A percentile compares a stretch with the other conserved stretches of the same genome.
phyloP scores from a whole-genome alignment of 345 rosid genomes.

The Litchi chinensis region DNA sequence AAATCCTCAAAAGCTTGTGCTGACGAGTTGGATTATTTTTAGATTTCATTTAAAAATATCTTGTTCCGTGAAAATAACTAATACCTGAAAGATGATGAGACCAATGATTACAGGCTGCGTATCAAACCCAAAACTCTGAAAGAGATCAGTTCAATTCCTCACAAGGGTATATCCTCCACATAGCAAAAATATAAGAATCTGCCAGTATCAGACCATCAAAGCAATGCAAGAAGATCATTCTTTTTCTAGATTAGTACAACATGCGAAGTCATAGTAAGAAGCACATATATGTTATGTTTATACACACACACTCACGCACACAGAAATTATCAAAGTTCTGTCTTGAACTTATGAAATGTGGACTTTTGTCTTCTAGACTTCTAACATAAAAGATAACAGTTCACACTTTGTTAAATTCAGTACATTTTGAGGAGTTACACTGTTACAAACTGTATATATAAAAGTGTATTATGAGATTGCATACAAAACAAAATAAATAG shows the following conservation, averaged over 20 bases:
- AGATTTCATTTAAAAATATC: not conserved
- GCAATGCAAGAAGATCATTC: not conserved
- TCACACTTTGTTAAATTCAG: not conserved
- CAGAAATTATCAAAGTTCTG: not conserved
- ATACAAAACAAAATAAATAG: not conserved
- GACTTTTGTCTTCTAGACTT: not conserved
- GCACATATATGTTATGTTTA: not conserved
- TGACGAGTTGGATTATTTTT: not conserved
- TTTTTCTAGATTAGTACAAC: not conserved
- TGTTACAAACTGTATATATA: not conserved
- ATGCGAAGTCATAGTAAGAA: not conserved
- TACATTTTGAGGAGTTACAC: not conserved
- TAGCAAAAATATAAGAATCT: slow-evolving; percentile 90
- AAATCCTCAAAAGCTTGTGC: not conserved
- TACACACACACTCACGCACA: no score
- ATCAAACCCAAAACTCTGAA: slow-evolving; percentile 94
- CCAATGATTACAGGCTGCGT: slow-evolving; percentile 93
- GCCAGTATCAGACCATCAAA: slow-evolving; percentile 14
- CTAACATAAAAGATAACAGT: not conserved
- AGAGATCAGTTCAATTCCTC: slow-evolving; percentile 92
- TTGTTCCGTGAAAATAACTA: not conserved
- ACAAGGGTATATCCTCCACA: slow-evolving; percentile 98
- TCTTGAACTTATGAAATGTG: not conserved
- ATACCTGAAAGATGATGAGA: slow-evolving; percentile 96
- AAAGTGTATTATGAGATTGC: not conserved